These are phyloP conservation scores for Backusella circina DNA, from an alignment of 192 early-diverging fungal genomes.

Conservation along the genomic window DNA sequence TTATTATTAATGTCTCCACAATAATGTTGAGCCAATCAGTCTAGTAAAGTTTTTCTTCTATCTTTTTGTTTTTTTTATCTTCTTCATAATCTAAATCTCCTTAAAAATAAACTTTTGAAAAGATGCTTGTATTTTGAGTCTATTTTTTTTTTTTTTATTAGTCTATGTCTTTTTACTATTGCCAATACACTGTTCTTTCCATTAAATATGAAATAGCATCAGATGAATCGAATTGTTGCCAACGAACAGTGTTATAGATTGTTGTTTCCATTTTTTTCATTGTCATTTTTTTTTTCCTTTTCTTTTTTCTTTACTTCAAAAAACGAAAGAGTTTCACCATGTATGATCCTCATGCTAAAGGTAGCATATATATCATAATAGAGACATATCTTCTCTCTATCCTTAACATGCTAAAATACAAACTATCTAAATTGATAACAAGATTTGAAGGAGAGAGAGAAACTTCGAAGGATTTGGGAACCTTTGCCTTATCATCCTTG, in stretches of 20 bases:
- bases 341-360: neutral
- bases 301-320: neutral
- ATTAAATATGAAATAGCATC: neutral
- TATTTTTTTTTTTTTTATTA: too few species aligned
- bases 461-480: neutral
- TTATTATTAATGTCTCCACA: too few species aligned
- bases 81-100: too few species aligned
- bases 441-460: neutral
- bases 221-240: neutral
- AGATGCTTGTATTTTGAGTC: too few species aligned
- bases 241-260: neutral
- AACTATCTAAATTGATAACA: neutral
- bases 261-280: neutral
- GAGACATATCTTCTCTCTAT: neutral
- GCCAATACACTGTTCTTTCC: too few species aligned
- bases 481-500: neutral
- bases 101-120: too few species aligned
- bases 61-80: too few species aligned
- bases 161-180: too few species aligned
- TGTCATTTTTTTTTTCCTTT: neutral
- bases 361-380: neutral
- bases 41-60: too few species aligned
- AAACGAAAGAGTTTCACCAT: neutral
- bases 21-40: too few species aligned
- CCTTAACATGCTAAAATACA: neutral